Evolutionary conservation across 2,329 filamentous ascomycete species (phyloP).

Genomic region (Aspergillus sp.): DNA sequence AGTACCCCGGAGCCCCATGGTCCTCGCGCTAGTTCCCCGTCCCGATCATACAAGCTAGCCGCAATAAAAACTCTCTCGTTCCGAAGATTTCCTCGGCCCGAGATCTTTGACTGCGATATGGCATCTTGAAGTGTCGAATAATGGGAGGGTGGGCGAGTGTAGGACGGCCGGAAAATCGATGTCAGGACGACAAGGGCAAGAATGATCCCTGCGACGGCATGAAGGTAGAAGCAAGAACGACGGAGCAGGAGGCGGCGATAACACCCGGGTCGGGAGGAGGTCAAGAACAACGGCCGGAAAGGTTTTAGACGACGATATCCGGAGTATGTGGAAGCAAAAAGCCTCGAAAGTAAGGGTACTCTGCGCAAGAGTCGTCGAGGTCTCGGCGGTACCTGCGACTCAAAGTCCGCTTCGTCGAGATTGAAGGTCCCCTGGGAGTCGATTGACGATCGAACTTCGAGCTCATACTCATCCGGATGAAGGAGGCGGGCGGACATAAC

Average conservation of each 20-base stretch:
- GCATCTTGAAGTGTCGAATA: slow-evolving; percentile 44
- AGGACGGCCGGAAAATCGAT: slow-evolving; percentile 55
- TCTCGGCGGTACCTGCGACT: slow-evolving; percentile 34
- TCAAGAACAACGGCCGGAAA: slow-evolving; percentile 24
- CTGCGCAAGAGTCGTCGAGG: slow-evolving; percentile 23
- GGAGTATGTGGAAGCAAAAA: slow-evolving; percentile 28
- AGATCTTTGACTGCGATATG: slow-evolving; percentile 28
- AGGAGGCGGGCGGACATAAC: slow-evolving; percentile 40
- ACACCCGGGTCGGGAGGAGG: slow-evolving; percentile 24
- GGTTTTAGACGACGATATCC: slow-evolving; percentile 33
- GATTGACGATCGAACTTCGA: slow-evolving; percentile 38
- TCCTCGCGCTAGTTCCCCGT: slow-evolving; percentile 60
- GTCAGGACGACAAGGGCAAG: slow-evolving; percentile 35
- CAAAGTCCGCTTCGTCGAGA: slow-evolving; percentile 44
- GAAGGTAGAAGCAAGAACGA: slow-evolving; percentile 31
- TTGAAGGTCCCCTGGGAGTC: slow-evolving; percentile 43
- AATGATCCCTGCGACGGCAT: slow-evolving; percentile 22
- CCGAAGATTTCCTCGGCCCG: slow-evolving; percentile 51
- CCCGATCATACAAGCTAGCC: slow-evolving; percentile 66
- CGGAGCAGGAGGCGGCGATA: slow-evolving; percentile 30
- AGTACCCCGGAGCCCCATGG: slow-evolving; percentile 63
- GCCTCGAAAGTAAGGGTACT: slow-evolving; percentile 26
- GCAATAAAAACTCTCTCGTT: slow-evolving; percentile 73
- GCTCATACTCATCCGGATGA: slow-evolving; percentile 44
- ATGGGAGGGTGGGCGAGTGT: slow-evolving; percentile 54